These are phyloP conservation scores for Bipolaris bicolor DNA, from an alignment of 2,329 filamentous ascomycete species.

Conservation along the genomic window DNA sequence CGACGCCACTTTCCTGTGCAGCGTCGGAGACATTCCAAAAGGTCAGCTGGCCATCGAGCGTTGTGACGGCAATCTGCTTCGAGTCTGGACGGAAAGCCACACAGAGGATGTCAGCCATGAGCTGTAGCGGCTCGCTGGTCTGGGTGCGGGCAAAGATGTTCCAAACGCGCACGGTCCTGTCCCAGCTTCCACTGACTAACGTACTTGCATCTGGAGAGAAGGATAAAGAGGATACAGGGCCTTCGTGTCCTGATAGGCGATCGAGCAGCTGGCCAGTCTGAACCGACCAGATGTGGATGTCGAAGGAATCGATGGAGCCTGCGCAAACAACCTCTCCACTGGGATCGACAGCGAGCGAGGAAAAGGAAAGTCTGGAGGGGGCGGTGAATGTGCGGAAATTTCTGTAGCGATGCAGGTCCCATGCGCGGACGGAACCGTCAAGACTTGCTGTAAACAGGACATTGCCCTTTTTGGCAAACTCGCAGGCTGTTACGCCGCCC, in stretches of 20 bases:
- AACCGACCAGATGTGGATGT: constrained; percentile 98
- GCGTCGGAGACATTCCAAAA: constrained; percentile 95
- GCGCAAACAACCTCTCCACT: constrained; percentile 96
- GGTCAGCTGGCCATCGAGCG: constrained; percentile 88
- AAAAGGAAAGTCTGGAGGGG: constrained; percentile 88
- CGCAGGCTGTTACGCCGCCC: constrained; percentile 89
- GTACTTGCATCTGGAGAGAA: constrained; percentile 87
- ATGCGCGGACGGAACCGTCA: constrained; percentile 91
- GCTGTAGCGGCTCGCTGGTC: constrained; percentile 89
- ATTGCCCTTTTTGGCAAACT: constrained; percentile 94
- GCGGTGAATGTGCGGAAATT: constrained; percentile 98
- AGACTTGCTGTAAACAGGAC: constrained; percentile 94
- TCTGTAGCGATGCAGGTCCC: constrained; percentile 93
- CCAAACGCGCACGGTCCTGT: constrained; percentile 94
- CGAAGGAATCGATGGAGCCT: constrained; percentile 93
- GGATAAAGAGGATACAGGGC: constrained; percentile 84
- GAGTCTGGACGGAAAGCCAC: constrained; percentile 90
- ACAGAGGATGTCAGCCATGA: constrained; percentile 88
- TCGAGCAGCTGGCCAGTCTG: constrained; percentile 96
- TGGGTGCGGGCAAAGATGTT: constrained; percentile 93
- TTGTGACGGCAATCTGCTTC: constrained; percentile 87
- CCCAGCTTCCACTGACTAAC: constrained; percentile 93
- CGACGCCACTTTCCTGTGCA: constrained; percentile 82
- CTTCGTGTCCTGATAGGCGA: constrained; percentile 88
- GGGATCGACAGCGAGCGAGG: constrained; percentile 93